Evolutionary conservation across 345 rosid species (phyloP).

Genomic region (Xanthoceras sorbifolium): DNA sequence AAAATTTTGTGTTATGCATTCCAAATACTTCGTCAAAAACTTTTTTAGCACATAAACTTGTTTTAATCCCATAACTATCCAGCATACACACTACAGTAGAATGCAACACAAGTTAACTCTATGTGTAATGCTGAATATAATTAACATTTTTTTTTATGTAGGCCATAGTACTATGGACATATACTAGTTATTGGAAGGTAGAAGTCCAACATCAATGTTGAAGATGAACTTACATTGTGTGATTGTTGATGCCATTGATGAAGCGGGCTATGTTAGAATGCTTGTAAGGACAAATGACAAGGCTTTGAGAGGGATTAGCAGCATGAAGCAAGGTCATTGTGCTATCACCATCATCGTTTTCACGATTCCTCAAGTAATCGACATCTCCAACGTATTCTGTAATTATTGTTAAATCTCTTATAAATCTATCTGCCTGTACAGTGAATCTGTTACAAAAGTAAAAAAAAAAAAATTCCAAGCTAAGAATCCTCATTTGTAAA

Average conservation of each 20-base stretch:
- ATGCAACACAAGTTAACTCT: not conserved
- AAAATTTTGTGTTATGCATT: not conserved
- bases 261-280: slow-evolving; percentile 82
- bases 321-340: slow-evolving; percentile 90
- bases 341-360: slow-evolving; percentile 90
- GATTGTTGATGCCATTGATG: slow-evolving; percentile 93
- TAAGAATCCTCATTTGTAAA: not conserved
- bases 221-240: slow-evolving; percentile 64
- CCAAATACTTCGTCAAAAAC: not conserved
- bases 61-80: not conserved
- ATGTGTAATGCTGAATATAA: not conserved
- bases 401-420: slow-evolving; percentile 82
- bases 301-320: slow-evolving; percentile 59
- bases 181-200: not conserved
- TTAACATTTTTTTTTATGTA: not conserved
- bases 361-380: slow-evolving; percentile 75
- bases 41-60: not conserved
- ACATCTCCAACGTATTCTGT: slow-evolving; percentile 94
- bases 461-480: slow-evolving; percentile 10
- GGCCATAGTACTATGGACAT: not conserved
- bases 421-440: slow-evolving; percentile 78
- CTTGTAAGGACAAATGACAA: slow-evolving; percentile 88
- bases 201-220: not conserved
- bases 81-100: too few species aligned
- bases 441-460: slow-evolving; percentile 60